Base-by-base conservation (phyloP, 2,329 filamentous ascomycete species). In the Monilinia polystroma region DNA sequence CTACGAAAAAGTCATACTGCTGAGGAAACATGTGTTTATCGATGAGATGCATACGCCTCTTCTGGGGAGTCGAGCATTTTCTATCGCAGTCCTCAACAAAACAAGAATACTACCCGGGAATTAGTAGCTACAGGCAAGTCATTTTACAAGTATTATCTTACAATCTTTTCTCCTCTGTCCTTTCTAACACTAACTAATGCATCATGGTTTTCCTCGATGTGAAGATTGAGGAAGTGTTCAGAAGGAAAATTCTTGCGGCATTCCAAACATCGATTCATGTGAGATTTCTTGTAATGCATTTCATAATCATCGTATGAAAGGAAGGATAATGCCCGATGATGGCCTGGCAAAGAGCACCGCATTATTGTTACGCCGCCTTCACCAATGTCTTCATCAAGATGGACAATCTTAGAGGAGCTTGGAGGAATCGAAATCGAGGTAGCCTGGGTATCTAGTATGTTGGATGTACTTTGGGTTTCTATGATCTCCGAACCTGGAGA, bases 21-120 rank as follows among this genome's bases (percentile, higher is more conserved):
- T 86, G 87, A 14, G 93, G 94, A 75, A 95, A 99, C 79, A 89
- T 85, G 78, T 99, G 95, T 80, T 97, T 97, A 81, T 97, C 93
- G 72, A 97, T 92, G 71, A 97, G 83, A 81, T 99, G 94, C 76
- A 92, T 86, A 45, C 91, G 85, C 55, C 95, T 86, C 78, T 97
- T 98, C 74, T 91, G 88, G 41, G 90, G 88, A 4, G 91, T 93
- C 66, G 86, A 87, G 79, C 93, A 97, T 76, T 92, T 88, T 71
- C 90, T 86, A 68, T 95, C 91, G 77, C 95, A 99, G 59, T 84
- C 88, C 75, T 97, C 90, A 8, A 97, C 88, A 74, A 98, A 96
- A 79, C 95, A 99, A 6, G 87, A 88, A 78, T 90, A 97, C 87
- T 95, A 56, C 57, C n/a, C n/a, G 60, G 56, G 63, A 55, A 62